Evolutionary conservation across 495 filamentous ascomycete species (phyloP), one percentile per base, ranked within the genome.

Genomic region (Corynascus novoguineensis): DNA sequence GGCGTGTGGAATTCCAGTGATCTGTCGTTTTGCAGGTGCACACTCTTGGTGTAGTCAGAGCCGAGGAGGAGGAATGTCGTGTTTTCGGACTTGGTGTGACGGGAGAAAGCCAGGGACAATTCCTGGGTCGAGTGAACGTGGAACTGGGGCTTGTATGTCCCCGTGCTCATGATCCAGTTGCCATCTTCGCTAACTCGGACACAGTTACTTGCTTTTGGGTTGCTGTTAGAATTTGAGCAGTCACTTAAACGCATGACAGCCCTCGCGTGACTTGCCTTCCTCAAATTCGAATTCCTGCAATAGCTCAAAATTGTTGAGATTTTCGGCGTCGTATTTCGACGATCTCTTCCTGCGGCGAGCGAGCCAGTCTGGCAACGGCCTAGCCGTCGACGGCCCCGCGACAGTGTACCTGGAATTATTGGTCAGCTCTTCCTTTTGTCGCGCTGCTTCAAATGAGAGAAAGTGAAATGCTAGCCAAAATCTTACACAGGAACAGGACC

Each of bases 221-320:
- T 14, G 12, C 27, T 2, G 51, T 60, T 50, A 62, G 59, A 25
- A 44, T 41, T n/a, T 21, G 19, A n/a, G 4, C n/a, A 21, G 15
- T 17, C 14, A 28, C 14, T 4, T 1, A 11, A 2, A 1, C 1
- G 0, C 22, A 50, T 6, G 10, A 19, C 10, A 19, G 22, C 21
- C 12, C 42, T 9, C 17, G 27, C 14, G 35, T 21, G 27, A 57
- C 65, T 5, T 27, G 60, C 65, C 65, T 71, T 99, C 95, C 65
- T 97, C 93, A 60, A 97, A 99, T 64, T 95, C 92, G 67, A 99
- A 99, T 66, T 97, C 92, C 65, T 99, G 95, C 24, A 99, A 78
- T 47, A 99, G 77, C 70, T 99, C 95, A 57, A 99, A 86, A 50
- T 93, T 87, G 68, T 90, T 95, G 53, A 90, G 85, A 73, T 88